A percentile compares a stretch with the other conserved stretches of the same genome.
phyloP scores from a whole-genome alignment of 108 stramenopile genomes.

The Parmales sp. region DNA sequence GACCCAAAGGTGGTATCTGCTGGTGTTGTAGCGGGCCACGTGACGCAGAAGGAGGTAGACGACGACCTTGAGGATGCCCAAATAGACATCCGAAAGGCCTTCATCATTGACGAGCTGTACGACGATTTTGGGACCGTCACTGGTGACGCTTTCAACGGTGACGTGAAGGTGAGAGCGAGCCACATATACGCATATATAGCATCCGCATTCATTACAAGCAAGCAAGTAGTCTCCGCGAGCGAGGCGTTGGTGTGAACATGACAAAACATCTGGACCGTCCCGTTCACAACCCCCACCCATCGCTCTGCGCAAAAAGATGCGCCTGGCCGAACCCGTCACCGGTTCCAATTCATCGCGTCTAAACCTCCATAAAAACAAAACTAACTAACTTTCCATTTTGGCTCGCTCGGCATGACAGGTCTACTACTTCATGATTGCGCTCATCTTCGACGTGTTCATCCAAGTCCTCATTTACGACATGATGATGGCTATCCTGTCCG shows the following conservation, averaged over 20 bases:
- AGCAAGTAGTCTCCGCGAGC: background rate
- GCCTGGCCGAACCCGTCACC: background rate
- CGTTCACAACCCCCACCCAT: background rate
- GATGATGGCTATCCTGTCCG: constrained; percentile 25
- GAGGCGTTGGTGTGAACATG: background rate
- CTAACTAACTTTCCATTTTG: too few relatives aligned
- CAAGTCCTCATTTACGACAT: constrained; percentile 32
- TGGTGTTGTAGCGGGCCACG: background rate
- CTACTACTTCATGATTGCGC: constrained; percentile 45
- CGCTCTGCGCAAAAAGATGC: background rate
- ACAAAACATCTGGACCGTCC: background rate
- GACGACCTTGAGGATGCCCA: constrained; percentile 17
- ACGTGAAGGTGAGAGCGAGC: too few relatives aligned
- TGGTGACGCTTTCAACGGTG: background rate
- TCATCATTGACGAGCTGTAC: constrained; percentile 28
- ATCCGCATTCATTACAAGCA: too few relatives aligned
- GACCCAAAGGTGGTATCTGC: constrained; percentile 10
- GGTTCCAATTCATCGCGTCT: constrained; percentile 23
- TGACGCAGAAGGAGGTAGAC: constrained; percentile 13
- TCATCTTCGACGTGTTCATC: constrained; percentile 39
- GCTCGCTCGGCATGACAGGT: too few relatives aligned
- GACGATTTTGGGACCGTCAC: constrained; percentile 28
- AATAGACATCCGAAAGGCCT: constrained; percentile 30
- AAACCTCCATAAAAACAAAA: too few relatives aligned
- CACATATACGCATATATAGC: too few relatives aligned